A percentile compares a stretch with the other conserved stretches of the same genome.
phyloP scores from a whole-genome alignment of 2,329 filamentous ascomycete species.

The Esteya vermicola region DNA sequence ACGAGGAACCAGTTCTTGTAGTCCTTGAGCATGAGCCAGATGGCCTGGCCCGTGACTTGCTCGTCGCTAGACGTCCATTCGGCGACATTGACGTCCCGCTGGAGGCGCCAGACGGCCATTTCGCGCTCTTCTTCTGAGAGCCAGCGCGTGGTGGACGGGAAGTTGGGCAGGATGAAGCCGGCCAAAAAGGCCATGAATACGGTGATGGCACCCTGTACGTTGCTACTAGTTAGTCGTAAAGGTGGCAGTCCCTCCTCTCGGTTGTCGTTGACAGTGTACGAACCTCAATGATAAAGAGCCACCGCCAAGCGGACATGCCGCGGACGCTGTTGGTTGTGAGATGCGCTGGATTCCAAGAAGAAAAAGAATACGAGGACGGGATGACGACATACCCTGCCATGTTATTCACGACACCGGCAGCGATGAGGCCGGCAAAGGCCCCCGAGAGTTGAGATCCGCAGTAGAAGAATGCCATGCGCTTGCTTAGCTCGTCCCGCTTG shows the following conservation, averaged over 20 bases:
- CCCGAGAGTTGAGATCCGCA: slow-evolving; percentile 9
- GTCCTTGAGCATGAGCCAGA: slow-evolving; percentile 44
- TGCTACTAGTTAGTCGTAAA: too few relatives aligned
- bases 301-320: slow-evolving; percentile 28
- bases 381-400: too few relatives aligned
- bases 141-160: slow-evolving; percentile 35
- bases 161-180: slow-evolving; percentile 55
- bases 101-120: slow-evolving; percentile 37
- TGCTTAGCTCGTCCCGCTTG: slow-evolving; percentile 10
- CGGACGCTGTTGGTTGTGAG: slow-evolving; percentile 37
- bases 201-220: slow-evolving; percentile 44
- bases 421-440: slow-evolving; percentile 8
- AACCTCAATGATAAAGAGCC: slow-evolving; percentile 33
- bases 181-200: slow-evolving; percentile 37
- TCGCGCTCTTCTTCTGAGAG: slow-evolving; percentile 41
- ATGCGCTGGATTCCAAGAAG: too few relatives aligned
- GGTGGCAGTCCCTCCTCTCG: too few relatives aligned
- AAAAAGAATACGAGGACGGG: too few relatives aligned
- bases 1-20: slow-evolving; percentile 49
- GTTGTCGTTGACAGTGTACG: too few relatives aligned
- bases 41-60: slow-evolving; percentile 34
- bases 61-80: slow-evolving; percentile 33
- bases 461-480: slow-evolving; percentile 11
- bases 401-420: slow-evolving; percentile 35
- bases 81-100: slow-evolving; percentile 41